These are phyloP conservation scores for Clitocybe nebularis DNA, from an alignment of 1,284 basidiomycete species.

Conservation along the genomic window DNA sequence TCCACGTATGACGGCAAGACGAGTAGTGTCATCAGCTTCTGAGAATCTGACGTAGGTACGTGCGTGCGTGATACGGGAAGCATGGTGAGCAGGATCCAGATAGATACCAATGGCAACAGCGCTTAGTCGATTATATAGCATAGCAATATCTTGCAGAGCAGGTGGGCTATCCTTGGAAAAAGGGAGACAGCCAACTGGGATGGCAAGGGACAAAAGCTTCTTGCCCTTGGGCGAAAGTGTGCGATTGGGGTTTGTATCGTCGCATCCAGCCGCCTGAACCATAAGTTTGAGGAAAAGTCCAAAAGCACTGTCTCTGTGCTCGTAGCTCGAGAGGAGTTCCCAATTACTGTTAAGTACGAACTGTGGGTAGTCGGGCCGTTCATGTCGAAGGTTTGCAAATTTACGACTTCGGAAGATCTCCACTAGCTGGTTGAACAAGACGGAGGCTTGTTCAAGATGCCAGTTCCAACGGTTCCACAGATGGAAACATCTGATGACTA, in stretches of 20 bases:
- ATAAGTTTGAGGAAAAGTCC: conserved; percentile 80
- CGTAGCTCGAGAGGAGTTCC: conserved; percentile 48
- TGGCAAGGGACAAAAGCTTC: conserved; percentile 75
- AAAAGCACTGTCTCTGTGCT: conserved; percentile 69
- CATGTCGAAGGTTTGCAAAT: conserved; percentile 75
- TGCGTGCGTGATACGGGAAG: conserved; percentile 56
- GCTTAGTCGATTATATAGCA: conserved; percentile 84
- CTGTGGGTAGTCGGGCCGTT: conserved; percentile 71
- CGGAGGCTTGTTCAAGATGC: conserved; percentile 57
- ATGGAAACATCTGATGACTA: conserved; percentile 73
- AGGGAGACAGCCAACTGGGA: conserved; percentile 70
- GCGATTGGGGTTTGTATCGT: conserved; percentile 23
- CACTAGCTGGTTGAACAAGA: conserved; percentile 64
- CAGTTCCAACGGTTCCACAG: conserved; percentile 76
- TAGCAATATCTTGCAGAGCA: conserved; percentile 61
- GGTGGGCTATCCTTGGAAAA: conserved; percentile 58
- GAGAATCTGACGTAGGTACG: conserved; percentile 69
- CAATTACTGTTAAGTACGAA: conserved; percentile 71
- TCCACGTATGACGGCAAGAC: conserved; percentile 73
- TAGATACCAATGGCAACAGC: conserved; percentile 76
- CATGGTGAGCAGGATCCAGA: conserved; percentile 54
- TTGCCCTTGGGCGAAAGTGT: conserved; percentile 51
- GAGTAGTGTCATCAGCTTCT: conserved; percentile 65
- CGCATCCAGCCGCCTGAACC: conserved; percentile 46
- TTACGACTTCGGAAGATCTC: conserved; percentile 80